These are phyloP conservation scores for Entomortierella lignicola DNA, from an alignment of 192 early-diverging fungal genomes.

Conservation along the genomic window DNA sequence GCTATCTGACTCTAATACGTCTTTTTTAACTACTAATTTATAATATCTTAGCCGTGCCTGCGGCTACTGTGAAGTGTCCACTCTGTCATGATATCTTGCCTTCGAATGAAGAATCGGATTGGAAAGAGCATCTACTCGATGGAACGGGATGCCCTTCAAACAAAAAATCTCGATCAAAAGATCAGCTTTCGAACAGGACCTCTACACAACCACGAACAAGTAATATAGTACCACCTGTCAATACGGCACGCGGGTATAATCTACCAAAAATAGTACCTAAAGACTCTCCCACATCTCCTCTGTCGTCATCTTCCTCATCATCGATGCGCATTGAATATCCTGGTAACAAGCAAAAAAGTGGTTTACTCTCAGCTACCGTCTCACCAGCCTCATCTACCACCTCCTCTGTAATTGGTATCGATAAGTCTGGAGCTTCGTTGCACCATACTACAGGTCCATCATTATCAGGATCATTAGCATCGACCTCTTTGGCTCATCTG, in stretches of 20 bases:
- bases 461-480: neutral
- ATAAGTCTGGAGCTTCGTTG: constrained; percentile 4
- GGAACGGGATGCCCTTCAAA: constrained; percentile 68
- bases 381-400: constrained; percentile 31
- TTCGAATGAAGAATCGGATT: constrained; percentile 65
- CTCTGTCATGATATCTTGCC: constrained; percentile 68
- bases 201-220: neutral
- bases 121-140: constrained; percentile 73
- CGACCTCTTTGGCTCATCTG: neutral
- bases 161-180: constrained; percentile 30
- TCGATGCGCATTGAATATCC: constrained; percentile 19
- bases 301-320: constrained; percentile 30
- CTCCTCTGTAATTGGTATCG: constrained; percentile 10
- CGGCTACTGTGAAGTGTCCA: constrained; percentile 63
- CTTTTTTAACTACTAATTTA: neutral
- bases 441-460: neutral
- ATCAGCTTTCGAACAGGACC: neutral
- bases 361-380: constrained; percentile 10
- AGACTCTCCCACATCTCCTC: constrained; percentile 20
- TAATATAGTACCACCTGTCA: constrained; percentile 6
- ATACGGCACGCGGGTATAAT: neutral
- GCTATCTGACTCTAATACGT: too few relatives aligned
- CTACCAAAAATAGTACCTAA: neutral
- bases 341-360: neutral
- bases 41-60: constrained; percentile 13